phyloP scores from a whole-genome alignment of 1,284 basidiomycete species.

The Neotropicomus parvogracilis region DNA sequence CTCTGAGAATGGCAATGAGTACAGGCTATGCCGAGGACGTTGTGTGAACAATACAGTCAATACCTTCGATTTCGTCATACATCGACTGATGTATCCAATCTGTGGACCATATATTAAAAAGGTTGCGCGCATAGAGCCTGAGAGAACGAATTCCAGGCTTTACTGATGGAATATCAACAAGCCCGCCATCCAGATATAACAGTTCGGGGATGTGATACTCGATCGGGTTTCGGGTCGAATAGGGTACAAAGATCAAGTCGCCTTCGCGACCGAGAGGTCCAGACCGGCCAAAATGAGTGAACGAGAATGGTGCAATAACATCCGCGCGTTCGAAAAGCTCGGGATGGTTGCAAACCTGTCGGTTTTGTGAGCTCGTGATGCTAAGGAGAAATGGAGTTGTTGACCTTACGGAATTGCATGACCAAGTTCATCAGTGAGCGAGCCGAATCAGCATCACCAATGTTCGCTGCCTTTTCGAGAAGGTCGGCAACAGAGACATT shows the following conservation, averaged over 20 bases:
- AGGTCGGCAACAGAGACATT: constrained; percentile 96
- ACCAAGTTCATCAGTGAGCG: constrained; percentile 98
- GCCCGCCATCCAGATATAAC: constrained; percentile 77
- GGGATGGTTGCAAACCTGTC: constrained; percentile 94
- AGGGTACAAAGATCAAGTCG: constrained; percentile 78
- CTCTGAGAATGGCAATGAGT: constrained; percentile 26
- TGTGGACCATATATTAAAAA: constrained; percentile 91
- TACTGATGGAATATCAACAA: constrained; percentile 67
- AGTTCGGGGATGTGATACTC: constrained; percentile 74
- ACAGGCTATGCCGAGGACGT: neutral
- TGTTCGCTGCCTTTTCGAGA: constrained; percentile 86
- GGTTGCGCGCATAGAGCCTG: constrained; percentile 59
- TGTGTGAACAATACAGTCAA: constrained; percentile 37
- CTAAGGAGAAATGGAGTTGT: constrained; percentile 6
- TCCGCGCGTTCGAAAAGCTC: constrained; percentile 98
- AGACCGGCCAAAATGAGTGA: constrained; percentile 80
- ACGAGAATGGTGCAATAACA: constrained; percentile 89
- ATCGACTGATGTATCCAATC: constrained; percentile 78
- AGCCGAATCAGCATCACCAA: constrained; percentile 86
- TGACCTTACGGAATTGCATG: constrained; percentile 98
- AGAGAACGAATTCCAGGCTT: constrained; percentile 53
- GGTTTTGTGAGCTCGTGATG: constrained; percentile 6
- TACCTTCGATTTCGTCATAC: constrained; percentile 56
- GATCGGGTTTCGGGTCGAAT: constrained; percentile 87
- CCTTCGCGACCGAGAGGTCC: constrained; percentile 83